Conservation (phyloP, 1,284 basidiomycete genomes). For the Cutaneotrichosporon sp. region DNA sequence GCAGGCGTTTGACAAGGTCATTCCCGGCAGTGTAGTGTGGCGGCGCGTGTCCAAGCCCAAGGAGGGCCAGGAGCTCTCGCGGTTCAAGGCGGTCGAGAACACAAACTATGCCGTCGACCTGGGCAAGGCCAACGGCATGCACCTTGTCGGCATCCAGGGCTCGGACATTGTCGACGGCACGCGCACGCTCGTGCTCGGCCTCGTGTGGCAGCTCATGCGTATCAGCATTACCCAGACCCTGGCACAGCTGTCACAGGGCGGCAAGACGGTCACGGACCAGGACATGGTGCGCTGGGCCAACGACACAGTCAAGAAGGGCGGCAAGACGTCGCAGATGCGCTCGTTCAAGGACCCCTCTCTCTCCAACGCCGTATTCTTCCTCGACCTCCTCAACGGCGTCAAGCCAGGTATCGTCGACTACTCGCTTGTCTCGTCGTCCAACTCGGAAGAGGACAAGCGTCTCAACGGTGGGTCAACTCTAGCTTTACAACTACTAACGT, state of each 20-base stretch:
- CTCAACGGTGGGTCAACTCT: conserved; percentile 67
- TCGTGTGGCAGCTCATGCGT: conserved; percentile 96
- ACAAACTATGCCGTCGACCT: conserved; percentile 95
- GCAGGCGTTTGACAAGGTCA: conserved; percentile 93
- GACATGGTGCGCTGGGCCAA: conserved; percentile 98
- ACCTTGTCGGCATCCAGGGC: conserved; percentile 94
- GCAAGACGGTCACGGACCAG: conserved; percentile 76
- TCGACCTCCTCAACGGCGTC: conserved; percentile 86
- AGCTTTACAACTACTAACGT: background rate
- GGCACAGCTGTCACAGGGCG: conserved; percentile 65
- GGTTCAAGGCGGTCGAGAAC: conserved; percentile 98
- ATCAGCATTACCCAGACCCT: conserved; percentile 87
- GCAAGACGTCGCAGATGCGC: conserved; percentile 63
- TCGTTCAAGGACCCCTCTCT: conserved; percentile 94
- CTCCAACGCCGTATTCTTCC: conserved; percentile 85
- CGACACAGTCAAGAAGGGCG: conserved; percentile 70
- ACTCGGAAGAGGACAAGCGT: conserved; percentile 69
- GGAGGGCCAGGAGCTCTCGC: conserved; percentile 74
- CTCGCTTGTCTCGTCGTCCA: conserved; percentile 58
- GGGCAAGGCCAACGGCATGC: conserved; percentile 86
- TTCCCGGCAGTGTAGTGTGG: conserved; percentile 90
- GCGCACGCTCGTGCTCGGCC: conserved; percentile 85
- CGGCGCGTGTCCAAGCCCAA: conserved; percentile 88
- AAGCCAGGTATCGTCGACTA: conserved; percentile 95
- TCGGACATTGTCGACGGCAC: conserved; percentile 91